These are phyloP conservation scores for Candolleomyces aberdarensis DNA, from an alignment of 768 basidiomycete species.

Conservation along the genomic window DNA sequence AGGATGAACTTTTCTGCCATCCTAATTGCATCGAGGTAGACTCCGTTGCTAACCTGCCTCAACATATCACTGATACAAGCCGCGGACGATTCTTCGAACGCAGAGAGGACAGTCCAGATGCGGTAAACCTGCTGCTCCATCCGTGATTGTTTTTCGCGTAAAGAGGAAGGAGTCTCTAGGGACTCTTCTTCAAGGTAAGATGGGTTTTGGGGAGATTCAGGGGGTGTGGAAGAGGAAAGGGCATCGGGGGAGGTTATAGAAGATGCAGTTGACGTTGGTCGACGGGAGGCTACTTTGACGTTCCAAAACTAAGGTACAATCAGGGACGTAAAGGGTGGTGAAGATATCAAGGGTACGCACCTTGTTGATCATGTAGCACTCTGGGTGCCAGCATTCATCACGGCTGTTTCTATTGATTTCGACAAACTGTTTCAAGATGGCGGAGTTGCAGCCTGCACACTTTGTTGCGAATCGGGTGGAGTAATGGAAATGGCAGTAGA, in stretches of 20 bases:
- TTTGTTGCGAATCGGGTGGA: constrained; percentile 98
- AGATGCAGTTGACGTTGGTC: constrained; percentile 53
- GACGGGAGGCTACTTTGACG: constrained; percentile 81
- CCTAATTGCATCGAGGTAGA: constrained; percentile 94
- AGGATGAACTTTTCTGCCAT: constrained; percentile 99
- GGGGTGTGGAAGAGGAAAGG: constrained; percentile 39
- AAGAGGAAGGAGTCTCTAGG: constrained; percentile 67
- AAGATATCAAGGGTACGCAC: constrained; percentile 39
- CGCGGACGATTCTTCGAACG: constrained; percentile 98
- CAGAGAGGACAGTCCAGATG: constrained; percentile 97
- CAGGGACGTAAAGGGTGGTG: not conserved
- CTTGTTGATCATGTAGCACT: constrained; percentile 99
- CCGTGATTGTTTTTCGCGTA: constrained; percentile 86
- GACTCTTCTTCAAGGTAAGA: constrained; percentile 76
- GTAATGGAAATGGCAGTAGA: constrained; percentile 99
- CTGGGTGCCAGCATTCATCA: constrained; percentile 99
- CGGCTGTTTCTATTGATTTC: constrained; percentile 98
- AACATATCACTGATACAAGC: constrained; percentile 99
- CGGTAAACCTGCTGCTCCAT: constrained; percentile 99
- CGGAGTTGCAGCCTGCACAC: constrained; percentile 95
- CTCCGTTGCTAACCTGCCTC: constrained; percentile 92
- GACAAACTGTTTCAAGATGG: constrained; percentile 98
- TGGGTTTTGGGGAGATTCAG: constrained; percentile 49
- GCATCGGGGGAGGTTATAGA: constrained; percentile 46
- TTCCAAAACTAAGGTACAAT: constrained; percentile 84